Evolutionary conservation across 176 grass and related monocot species (phyloP).

Genomic region (Carex kokanica): DNA sequence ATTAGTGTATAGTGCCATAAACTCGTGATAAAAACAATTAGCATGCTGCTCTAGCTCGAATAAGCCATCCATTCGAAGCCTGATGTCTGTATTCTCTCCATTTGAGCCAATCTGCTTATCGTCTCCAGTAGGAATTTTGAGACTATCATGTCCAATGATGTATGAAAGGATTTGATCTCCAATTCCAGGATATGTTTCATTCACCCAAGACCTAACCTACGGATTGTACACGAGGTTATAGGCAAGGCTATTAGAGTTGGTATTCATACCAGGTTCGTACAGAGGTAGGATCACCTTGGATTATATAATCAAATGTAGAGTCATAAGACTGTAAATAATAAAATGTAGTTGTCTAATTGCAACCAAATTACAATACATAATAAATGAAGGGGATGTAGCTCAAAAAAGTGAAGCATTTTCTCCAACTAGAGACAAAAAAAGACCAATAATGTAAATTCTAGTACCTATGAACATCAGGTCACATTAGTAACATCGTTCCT

Average conservation of each 20-base stretch:
- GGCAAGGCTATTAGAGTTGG: background rate
- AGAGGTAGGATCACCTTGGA: background rate
- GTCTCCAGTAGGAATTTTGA: slow-evolving; percentile 54
- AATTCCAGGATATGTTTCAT: slow-evolving; percentile 64
- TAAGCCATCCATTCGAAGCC: slow-evolving; percentile 88
- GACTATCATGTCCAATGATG: slow-evolving; percentile 69
- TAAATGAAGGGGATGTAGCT: background rate
- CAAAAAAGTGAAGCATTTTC: background rate
- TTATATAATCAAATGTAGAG: background rate
- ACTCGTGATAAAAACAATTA: slow-evolving; percentile 65
- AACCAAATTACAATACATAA: background rate
- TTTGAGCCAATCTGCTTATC: slow-evolving; percentile 18
- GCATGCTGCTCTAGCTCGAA: slow-evolving; percentile 76
- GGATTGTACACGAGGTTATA: background rate
- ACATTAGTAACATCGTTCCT: background rate
- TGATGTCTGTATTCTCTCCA: slow-evolving; percentile 56
- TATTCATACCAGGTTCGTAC: background rate
- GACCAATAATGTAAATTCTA: background rate
- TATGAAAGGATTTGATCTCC: slow-evolving; percentile 60
- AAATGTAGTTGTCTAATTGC: slow-evolving; percentile 6
- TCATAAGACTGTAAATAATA: background rate
- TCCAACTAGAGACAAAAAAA: background rate
- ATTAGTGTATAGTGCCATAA: slow-evolving; percentile 93
- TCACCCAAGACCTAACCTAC: slow-evolving; percentile 85
- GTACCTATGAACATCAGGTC: background rate